Evolutionary conservation across 2,329 filamentous ascomycete genomes (phyloP).

Genomic region (Xylaria sp.): DNA sequence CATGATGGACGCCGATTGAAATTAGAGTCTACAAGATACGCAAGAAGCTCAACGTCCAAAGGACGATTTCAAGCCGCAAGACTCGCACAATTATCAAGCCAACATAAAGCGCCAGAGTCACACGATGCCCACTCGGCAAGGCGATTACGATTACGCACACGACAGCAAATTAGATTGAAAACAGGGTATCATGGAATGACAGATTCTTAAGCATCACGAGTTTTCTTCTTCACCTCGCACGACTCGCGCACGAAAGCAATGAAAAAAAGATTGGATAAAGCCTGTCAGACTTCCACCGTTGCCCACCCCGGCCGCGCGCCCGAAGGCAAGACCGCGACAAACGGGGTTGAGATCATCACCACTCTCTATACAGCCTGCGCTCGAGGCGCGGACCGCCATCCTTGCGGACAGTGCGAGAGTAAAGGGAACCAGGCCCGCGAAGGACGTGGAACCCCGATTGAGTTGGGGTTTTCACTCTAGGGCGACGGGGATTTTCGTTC

Average conservation of each 20-base stretch:
- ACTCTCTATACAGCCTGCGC: slow-evolving; percentile 77
- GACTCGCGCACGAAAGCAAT: slow-evolving; percentile 60
- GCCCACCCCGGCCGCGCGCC: slow-evolving; percentile 82
- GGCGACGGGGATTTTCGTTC: slow-evolving; percentile 86
- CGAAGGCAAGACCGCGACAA: slow-evolving; percentile 74
- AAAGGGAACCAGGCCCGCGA: slow-evolving; percentile 52
- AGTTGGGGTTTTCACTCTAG: slow-evolving; percentile 81
- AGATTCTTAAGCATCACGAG: neutral
- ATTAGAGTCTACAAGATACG: neutral
- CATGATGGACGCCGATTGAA: too few species aligned
- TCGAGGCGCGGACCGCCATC: slow-evolving; percentile 60
- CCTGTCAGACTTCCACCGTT: slow-evolving; percentile 92
- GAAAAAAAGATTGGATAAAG: slow-evolving; percentile 59
- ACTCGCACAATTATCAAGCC: neutral
- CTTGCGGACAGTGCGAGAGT: slow-evolving; percentile 70
- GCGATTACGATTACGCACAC: too few species aligned
- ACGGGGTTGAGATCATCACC: slow-evolving; percentile 94
- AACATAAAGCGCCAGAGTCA: too few species aligned
- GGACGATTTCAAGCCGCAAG: neutral
- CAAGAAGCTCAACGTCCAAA: neutral
- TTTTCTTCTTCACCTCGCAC: slow-evolving; percentile 63
- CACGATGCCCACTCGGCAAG: too few species aligned
- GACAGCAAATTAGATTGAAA: too few species aligned
- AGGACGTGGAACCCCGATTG: slow-evolving; percentile 49
- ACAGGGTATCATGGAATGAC: too few species aligned